Conservation (phyloP, 495 filamentous ascomycete genomes). For the Articulospora tetracladia region DNA sequence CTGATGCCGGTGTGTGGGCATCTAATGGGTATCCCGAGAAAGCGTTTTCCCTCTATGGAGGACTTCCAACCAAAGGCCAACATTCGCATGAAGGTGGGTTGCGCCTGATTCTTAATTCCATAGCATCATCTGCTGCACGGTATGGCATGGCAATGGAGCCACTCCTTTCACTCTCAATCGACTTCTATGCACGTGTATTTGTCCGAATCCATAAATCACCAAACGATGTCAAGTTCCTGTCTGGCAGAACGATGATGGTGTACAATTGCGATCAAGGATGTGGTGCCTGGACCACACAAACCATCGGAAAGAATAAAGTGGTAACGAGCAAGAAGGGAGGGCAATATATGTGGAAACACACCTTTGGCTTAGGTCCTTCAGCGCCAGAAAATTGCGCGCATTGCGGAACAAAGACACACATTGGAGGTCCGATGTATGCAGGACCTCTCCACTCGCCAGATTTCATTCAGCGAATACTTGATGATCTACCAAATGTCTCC, state of each 20-base stretch:
- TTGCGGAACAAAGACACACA: slow-evolving; percentile 81
- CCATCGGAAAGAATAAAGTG: slow-evolving; percentile 60
- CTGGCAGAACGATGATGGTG: slow-evolving; percentile 86
- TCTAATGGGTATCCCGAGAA: slow-evolving; percentile 93
- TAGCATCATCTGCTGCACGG: slow-evolving; percentile 73
- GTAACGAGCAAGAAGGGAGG: slow-evolving; percentile 62
- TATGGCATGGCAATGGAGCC: slow-evolving; percentile 94
- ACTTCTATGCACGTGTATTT: slow-evolving; percentile 93
- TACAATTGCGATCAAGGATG: slow-evolving; percentile 90
- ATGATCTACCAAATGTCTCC: slow-evolving; percentile 57
- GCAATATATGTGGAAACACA: slow-evolving; percentile 67
- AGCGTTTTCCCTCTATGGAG: slow-evolving; percentile 85
- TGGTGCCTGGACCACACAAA: slow-evolving; percentile 79
- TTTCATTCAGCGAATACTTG: slow-evolving; percentile 75
- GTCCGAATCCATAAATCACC: slow-evolving; percentile 76
- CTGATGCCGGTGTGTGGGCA: slow-evolving; percentile 90
- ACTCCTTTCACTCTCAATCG: slow-evolving; percentile 85
- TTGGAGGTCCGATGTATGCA: slow-evolving; percentile 91
- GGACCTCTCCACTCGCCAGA: slow-evolving; percentile 79
- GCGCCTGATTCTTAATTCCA: slow-evolving; percentile 74
- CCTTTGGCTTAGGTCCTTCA: slow-evolving; percentile 63
- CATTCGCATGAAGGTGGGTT: slow-evolving; percentile 89
- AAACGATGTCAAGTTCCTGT: slow-evolving; percentile 80
- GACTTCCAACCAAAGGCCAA: slow-evolving; percentile 74
- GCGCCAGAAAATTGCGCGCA: slow-evolving; percentile 63